Evolutionary conservation across 2,329 filamentous ascomycete genomes (phyloP).

Genomic region (Rhynchosporium secalis): DNA sequence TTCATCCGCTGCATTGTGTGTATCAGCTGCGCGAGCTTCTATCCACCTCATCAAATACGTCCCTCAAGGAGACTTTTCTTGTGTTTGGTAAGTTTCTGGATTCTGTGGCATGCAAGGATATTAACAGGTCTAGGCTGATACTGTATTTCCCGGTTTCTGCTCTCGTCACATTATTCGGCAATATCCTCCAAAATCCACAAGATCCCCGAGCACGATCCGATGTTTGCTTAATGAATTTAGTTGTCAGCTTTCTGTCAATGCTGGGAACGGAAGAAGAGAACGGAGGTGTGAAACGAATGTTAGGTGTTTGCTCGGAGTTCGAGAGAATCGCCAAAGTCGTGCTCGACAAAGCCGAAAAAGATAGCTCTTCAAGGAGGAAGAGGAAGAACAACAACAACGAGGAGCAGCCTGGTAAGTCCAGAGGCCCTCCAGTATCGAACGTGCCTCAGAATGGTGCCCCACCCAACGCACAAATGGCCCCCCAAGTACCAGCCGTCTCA

Average conservation of each 20-base stretch:
- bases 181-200: conserved; percentile 92
- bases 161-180: conserved; percentile 91
- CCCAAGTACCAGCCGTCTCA: conserved; percentile 30
- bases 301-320: conserved; percentile 92
- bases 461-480: conserved; percentile 35
- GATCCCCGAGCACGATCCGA: conserved; percentile 87
- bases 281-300: conserved; percentile 89
- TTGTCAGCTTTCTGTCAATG: conserved; percentile 88
- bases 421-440: conserved; percentile 25
- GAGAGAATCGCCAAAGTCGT: conserved; percentile 90
- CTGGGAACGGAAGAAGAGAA: conserved; percentile 88
- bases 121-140: conserved; percentile 65
- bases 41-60: conserved; percentile 96
- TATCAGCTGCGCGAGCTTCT: conserved; percentile 86
- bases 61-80: conserved; percentile 89
- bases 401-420: conserved; percentile 30
- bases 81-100: conserved; percentile 73
- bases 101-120: neutral
- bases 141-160: conserved; percentile 96
- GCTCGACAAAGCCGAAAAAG: conserved; percentile 87
- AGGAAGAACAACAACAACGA: conserved; percentile 72
- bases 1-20: conserved; percentile 88
- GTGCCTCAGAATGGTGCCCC: conserved; percentile 8
- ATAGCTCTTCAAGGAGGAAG: conserved; percentile 68
- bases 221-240: conserved; percentile 85